These are phyloP conservation scores for Abortiporus biennis DNA, from an alignment of 1,284 basidiomycete species.

Conservation along the genomic window DNA sequence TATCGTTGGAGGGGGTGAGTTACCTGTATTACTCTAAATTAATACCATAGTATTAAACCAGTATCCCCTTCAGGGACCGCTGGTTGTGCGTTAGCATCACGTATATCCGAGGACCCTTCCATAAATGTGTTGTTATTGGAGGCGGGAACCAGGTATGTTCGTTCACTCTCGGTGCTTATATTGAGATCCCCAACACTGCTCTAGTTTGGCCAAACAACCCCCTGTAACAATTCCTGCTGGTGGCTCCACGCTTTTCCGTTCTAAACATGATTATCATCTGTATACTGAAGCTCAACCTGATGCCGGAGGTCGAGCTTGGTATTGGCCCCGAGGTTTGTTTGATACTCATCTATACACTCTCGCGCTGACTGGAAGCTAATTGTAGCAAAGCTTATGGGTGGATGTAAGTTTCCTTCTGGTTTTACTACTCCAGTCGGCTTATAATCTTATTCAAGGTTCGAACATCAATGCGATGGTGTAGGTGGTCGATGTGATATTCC, in stretches of 20 bases:
- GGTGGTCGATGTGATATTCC: conserved; percentile 11
- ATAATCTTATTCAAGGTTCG: conserved; percentile 35
- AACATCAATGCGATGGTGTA: conserved; percentile 65
- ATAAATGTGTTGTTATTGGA: conserved; percentile 58
- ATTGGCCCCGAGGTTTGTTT: conserved; percentile 56
- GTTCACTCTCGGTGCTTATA: neutral
- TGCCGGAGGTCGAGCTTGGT: conserved; percentile 38
- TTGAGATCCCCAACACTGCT: conserved; percentile 12
- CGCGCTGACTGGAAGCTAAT: neutral
- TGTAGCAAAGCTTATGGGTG: conserved; percentile 59
- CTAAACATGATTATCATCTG: conserved; percentile 42
- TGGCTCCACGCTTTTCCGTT: conserved; percentile 30
- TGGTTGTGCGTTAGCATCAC: conserved; percentile 61
- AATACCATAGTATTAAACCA: neutral
- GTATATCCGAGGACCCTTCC: conserved; percentile 53
- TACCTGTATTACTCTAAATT: neutral
- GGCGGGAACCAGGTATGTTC: conserved; percentile 52
- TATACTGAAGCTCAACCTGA: conserved; percentile 49
- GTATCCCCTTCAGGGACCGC: conserved; percentile 45
- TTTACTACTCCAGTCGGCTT: neutral
- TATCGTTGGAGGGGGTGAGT: conserved; percentile 56
- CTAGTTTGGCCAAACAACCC: conserved; percentile 13
- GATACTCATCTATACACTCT: neutral
- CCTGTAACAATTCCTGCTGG: conserved; percentile 19
- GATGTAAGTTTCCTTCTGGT: conserved; percentile 40